Evolutionary conservation across 1,284 basidiomycete genomes (phyloP), one percentile per base, ranked within the genome.

Genomic region (Trametes polyzona): DNA sequence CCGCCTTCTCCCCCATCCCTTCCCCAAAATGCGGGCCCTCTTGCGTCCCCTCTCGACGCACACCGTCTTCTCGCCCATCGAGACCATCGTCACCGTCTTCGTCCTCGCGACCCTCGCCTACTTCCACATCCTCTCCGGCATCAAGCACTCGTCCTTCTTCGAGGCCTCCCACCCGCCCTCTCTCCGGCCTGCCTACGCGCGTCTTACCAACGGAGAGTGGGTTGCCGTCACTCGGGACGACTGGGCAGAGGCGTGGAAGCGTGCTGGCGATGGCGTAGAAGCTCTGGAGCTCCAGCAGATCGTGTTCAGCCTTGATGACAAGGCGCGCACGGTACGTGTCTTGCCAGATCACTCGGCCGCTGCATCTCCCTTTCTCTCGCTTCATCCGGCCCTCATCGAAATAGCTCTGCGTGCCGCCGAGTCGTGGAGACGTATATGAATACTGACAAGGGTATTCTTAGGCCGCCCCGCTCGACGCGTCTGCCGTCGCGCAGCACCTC

Each of bases 51-150:
- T 89, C 62, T 86, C 86, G 5, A 79, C 80, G 10, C 84, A 86
- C 59, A 83, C 86, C 2, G 85, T 84, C 19, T 83, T 83, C 71
- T 83, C 77, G 3, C 87, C 87, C 46, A 88, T 89, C 55, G 95
- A 98, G 73, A 89, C 91, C 21, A 93, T 96, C 65, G 93, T 96
- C 54, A 84, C 87, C 69, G 90, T 92, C 74, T 93, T 88, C 71
- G 84, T 95, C 69, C 73, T 95, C 58, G 90, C 90, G 32, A 97
- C 95, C 3, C 82, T 97, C 39, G 89, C 91, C 47, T 97, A 97
- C 75, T 96, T 97, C 72, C 92, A 95, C 72, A 83, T 96, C 60
- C 82, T 98, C 55, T 85, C 86, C 60, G 90, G 92, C 41, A 88
- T 96, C 71, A 93, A 93, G 60, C 82, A 89, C 66, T 88, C 86